These are phyloP conservation scores for Aspergillus avenaceus DNA, from an alignment of 495 filamentous ascomycete genomes.

Conservation along the genomic window DNA sequence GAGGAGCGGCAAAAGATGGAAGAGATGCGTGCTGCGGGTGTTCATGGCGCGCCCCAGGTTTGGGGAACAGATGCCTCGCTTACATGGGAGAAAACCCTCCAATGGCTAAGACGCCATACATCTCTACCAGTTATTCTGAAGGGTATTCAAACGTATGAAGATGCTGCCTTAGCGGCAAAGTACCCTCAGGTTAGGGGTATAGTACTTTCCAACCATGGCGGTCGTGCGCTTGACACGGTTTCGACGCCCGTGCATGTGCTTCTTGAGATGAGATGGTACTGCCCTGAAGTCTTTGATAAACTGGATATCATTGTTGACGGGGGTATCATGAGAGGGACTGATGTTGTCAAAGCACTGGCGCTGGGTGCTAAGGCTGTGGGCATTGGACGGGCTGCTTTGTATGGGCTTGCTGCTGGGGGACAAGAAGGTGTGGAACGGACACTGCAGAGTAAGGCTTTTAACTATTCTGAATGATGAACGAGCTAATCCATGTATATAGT, in stretches of 20 bases:
- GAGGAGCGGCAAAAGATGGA: slow-evolving; percentile 64
- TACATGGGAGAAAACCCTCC: slow-evolving; percentile 78
- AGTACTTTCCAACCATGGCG: slow-evolving; percentile 36
- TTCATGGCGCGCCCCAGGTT: slow-evolving; percentile 58
- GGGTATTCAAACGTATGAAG: slow-evolving; percentile 90
- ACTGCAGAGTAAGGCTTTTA: background rate
- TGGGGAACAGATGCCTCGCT: slow-evolving; percentile 72
- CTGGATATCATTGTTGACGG: slow-evolving; percentile 8
- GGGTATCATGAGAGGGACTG: slow-evolving; percentile 3
- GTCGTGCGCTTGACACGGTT: slow-evolving; percentile 1
- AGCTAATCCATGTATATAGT: background rate
- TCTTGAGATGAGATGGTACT: slow-evolving; percentile 1
- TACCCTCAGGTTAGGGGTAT: slow-evolving; percentile 72
- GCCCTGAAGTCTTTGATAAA: background rate
- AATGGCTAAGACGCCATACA: slow-evolving; percentile 74
- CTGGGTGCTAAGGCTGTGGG: slow-evolving; percentile 6
- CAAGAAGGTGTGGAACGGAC: background rate
- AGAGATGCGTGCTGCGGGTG: slow-evolving; percentile 34
- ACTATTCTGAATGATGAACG: background rate
- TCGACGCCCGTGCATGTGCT: background rate
- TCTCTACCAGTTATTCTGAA: slow-evolving; percentile 82
- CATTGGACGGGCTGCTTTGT: slow-evolving; percentile 1
- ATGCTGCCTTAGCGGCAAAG: slow-evolving; percentile 73
- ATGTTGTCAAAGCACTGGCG: slow-evolving; percentile 10
- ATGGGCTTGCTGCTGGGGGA: slow-evolving; percentile 1